These are phyloP conservation scores for Sclerotinia glacialis DNA, from an alignment of 2,329 filamentous ascomycete genomes.

Conservation along the genomic window DNA sequence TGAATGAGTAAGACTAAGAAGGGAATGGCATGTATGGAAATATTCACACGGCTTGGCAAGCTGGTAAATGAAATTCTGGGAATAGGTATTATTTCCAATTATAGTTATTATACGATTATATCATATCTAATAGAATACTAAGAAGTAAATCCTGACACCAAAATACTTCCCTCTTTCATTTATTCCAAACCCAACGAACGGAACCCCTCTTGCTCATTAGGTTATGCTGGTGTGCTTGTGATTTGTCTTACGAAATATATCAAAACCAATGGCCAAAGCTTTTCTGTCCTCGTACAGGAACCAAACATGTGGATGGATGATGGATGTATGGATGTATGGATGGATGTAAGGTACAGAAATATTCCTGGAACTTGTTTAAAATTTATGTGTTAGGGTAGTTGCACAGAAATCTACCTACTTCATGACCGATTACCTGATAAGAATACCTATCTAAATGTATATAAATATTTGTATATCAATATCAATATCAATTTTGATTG, in stretches of 20 bases:
- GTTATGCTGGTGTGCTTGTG: background rate
- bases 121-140: too few relatives aligned
- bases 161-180: background rate
- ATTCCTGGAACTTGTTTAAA: too few relatives aligned
- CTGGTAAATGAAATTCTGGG: background rate
- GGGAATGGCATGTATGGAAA: background rate
- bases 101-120: too few relatives aligned
- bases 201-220: background rate
- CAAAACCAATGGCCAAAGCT: slow-evolving; percentile 1
- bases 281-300: background rate
- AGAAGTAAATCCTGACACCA: background rate
- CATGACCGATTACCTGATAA: background rate
- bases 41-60: background rate
- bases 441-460: background rate
- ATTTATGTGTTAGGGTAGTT: too few relatives aligned
- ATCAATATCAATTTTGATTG: background rate
- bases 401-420: too few relatives aligned
- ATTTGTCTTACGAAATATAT: background rate
- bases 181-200: background rate
- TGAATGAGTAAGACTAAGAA: slow-evolving; percentile 1
- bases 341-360: background rate
- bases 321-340: background rate
- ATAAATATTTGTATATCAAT: background rate
- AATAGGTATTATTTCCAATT: too few relatives aligned
- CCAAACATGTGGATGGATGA: background rate